Evolutionary conservation across 371 early-diverging fungal genomes (phyloP).

Genomic region (Umbelopsis sp.): DNA sequence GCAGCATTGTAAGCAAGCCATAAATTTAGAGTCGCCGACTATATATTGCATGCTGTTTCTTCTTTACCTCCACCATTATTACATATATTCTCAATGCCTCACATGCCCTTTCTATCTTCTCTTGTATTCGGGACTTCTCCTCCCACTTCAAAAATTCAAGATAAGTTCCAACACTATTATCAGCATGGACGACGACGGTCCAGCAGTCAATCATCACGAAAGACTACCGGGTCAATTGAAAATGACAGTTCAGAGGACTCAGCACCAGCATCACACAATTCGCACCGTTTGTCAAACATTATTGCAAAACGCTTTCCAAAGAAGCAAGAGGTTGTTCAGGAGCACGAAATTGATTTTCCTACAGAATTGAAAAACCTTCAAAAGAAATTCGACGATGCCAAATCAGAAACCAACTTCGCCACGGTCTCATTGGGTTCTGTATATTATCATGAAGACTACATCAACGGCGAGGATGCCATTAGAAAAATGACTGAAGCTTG

Average conservation of each 20-base stretch:
- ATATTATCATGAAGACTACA: slow-evolving; percentile 1
- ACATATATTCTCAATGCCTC: background rate
- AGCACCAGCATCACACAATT: background rate
- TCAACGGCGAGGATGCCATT: background rate
- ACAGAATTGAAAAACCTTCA: background rate
- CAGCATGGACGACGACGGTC: slow-evolving; percentile 11
- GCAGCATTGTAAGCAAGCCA: too few species aligned
- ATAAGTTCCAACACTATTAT: slow-evolving; percentile 8
- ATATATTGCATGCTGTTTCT: background rate
- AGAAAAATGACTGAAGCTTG: slow-evolving; percentile 8
- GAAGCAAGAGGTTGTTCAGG: slow-evolving; percentile 8
- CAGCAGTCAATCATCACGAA: slow-evolving; percentile 8
- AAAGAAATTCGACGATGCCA: background rate
- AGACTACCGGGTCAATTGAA: background rate
- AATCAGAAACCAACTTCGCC: background rate
- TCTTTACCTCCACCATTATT: background rate
- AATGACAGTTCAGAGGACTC: background rate
- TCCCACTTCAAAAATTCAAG: background rate
- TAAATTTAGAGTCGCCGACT: background rate
- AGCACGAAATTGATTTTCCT: slow-evolving; percentile 1
- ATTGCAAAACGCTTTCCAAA: slow-evolving; percentile 11
- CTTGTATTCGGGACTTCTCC: slow-evolving; percentile 1
- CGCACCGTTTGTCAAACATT: background rate
- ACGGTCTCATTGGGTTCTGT: background rate
- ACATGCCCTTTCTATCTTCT: slow-evolving; percentile 5